Evolutionary conservation across 106 monocot species (phyloP).

Genomic region (Dendrobium chrysotoxum): DNA sequence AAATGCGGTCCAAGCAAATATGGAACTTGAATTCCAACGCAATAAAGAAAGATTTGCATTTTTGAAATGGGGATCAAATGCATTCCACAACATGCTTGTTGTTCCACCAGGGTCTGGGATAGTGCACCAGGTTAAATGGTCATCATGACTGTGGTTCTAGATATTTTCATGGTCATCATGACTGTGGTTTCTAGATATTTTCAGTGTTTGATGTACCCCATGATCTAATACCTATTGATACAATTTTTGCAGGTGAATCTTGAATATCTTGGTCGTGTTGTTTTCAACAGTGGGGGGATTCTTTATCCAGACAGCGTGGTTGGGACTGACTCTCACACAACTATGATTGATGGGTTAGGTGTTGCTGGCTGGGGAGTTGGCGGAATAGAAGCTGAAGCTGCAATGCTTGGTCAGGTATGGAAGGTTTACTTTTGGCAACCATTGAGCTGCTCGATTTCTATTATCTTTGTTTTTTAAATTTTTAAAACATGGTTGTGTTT

Average conservation of each 20-base stretch:
- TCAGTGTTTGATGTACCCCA: not conserved
- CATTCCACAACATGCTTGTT: conserved; percentile 93
- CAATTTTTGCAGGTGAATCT: conserved; percentile 56
- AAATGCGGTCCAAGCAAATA: conserved; percentile 85
- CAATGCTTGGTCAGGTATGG: conserved; percentile 91
- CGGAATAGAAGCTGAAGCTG: conserved; percentile 95
- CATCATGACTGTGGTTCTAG: not conserved
- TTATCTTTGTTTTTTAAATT: not conserved
- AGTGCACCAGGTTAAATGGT: conserved; percentile 78
- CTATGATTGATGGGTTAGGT: conserved; percentile 93
- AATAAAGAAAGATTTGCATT: conserved; percentile 93
- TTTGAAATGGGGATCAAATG: conserved; percentile 90
- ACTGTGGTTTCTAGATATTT: not conserved
- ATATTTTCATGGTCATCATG: not conserved
- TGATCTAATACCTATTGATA: not conserved
- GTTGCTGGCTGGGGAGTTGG: conserved; percentile 93
- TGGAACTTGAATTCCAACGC: conserved; percentile 88
- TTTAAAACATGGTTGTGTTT: not conserved
- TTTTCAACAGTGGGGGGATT: conserved; percentile 66
- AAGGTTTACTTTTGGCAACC: not conserved
- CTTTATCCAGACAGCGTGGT: conserved; percentile 95
- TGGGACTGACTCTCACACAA: conserved; percentile 93
- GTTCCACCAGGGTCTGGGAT: conserved; percentile 98
- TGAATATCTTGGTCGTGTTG: conserved; percentile 90
- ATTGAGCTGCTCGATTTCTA: not conserved